Evolutionary conservation across 140 eudicot species (phyloP).

Genomic region (Stevia rebaudiana): DNA sequence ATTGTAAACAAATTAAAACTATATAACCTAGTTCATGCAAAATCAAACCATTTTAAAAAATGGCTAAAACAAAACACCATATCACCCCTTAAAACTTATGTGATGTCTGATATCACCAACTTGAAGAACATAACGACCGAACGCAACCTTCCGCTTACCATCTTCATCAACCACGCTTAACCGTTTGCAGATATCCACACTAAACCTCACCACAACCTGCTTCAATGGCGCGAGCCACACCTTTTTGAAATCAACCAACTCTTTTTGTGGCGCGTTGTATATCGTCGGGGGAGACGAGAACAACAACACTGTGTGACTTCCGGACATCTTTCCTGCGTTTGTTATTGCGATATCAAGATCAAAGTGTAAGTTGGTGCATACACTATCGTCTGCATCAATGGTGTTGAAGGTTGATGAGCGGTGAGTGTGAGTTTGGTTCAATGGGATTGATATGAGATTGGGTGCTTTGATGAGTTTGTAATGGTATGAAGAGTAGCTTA

Average conservation of each 20-base stretch:
- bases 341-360: conserved; percentile 23
- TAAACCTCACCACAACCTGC: conserved; percentile 10
- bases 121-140: conserved; percentile 63
- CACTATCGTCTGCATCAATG: conserved; percentile 21
- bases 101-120: conserved; percentile 56
- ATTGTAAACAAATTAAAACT: no score
- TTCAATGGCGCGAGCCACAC: conserved; percentile 27
- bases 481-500: conserved; percentile 40
- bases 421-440: conserved; percentile 4
- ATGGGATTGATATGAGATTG: not conserved
- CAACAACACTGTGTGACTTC: conserved; percentile 36
- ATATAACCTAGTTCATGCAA: no score
- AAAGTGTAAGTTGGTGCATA: conserved; percentile 27
- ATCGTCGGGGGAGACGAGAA: conserved; percentile 33
- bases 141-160: conserved; percentile 43
- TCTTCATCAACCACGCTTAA: conserved; percentile 39
- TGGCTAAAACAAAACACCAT: conserved; percentile 8
- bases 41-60: not conserved
- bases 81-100: conserved; percentile 41
- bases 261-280: conserved; percentile 23
- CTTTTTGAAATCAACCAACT: conserved; percentile 46
- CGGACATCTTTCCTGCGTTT: conserved; percentile 33
- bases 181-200: conserved; percentile 34
- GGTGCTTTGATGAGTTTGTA: conserved; percentile 27
- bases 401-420: conserved; percentile 3